Evolutionary conservation across 129 eudicot species (phyloP).

Genomic region (Flaveria robusta): DNA sequence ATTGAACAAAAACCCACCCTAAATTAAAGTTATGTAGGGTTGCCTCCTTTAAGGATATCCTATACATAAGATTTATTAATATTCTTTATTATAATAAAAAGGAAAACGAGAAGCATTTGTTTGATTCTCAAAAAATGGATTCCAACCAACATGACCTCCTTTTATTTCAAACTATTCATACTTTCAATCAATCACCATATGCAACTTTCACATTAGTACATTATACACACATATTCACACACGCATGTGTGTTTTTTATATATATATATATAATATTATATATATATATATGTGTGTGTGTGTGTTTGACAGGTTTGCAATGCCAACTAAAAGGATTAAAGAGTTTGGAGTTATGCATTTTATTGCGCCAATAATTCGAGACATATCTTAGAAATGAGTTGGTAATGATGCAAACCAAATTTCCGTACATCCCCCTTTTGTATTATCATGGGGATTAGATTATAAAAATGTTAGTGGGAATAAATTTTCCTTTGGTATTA

Average conservation of each 20-base stretch:
- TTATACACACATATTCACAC: neutral
- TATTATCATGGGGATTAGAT: slow-evolving; percentile 30
- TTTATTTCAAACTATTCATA: slow-evolving; percentile 29
- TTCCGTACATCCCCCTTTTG: slow-evolving; percentile 40
- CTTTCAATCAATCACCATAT: slow-evolving; percentile 37
- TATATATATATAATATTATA: neutral
- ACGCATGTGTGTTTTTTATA: neutral
- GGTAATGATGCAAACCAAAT: slow-evolving; percentile 49
- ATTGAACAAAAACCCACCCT: neutral
- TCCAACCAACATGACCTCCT: slow-evolving; percentile 34
- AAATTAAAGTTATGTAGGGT: neutral
- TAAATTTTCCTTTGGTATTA: neutral
- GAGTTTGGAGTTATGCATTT: slow-evolving; percentile 33
- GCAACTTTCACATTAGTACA: slow-evolving; percentile 28
- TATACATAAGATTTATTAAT: neutral
- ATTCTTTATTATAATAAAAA: slow-evolving; percentile 8
- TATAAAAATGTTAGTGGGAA: slow-evolving; percentile 35
- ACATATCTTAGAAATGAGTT: slow-evolving; percentile 42
- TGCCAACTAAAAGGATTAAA: slow-evolving; percentile 39
- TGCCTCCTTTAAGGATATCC: slow-evolving; percentile 26
- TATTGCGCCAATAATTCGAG: slow-evolving; percentile 32
- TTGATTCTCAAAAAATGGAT: slow-evolving; percentile 37
- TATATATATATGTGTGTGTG: neutral
- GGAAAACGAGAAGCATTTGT: slow-evolving; percentile 25
- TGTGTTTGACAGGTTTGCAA: slow-evolving; percentile 40